These are phyloP conservation scores for Scedosporium aurantiacum DNA, from an alignment of 2,329 filamentous ascomycete species.

Conservation along the genomic window DNA sequence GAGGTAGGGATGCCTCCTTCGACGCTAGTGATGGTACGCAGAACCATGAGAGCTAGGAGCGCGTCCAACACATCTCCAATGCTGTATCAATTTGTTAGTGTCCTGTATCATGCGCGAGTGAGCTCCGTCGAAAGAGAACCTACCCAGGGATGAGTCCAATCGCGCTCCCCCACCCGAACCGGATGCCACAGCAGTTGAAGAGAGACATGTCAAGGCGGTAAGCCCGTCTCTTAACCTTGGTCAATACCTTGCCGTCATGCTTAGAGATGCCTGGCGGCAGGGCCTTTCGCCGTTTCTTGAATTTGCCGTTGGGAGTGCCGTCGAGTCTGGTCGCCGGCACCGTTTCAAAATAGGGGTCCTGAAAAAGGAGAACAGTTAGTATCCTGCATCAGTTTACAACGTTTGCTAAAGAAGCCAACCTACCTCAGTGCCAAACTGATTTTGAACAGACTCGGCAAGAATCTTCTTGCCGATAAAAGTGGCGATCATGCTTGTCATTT, in stretches of 20 bases:
- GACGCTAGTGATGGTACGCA: constrained; percentile 60
- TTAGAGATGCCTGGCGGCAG: constrained; percentile 71
- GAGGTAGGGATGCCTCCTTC: constrained; percentile 61
- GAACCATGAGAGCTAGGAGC: constrained; percentile 63
- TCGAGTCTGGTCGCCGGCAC: constrained; percentile 62
- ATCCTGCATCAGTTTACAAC: not conserved
- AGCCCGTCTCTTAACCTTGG: constrained; percentile 72
- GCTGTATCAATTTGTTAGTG: constrained; percentile 25
- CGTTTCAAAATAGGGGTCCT: constrained; percentile 88
- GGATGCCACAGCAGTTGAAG: constrained; percentile 69
- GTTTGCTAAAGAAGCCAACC: constrained; percentile 6
- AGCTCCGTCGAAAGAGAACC: constrained; percentile 25
- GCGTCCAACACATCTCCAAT: constrained; percentile 66
- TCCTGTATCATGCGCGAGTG: not conserved
- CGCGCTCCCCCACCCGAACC: constrained; percentile 81
- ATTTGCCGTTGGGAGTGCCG: constrained; percentile 55
- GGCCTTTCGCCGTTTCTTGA: constrained; percentile 76
- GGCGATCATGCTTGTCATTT: constrained; percentile 41
- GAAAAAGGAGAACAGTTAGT: constrained; percentile 1
- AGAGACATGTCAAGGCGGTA: constrained; percentile 78
- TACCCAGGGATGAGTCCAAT: constrained; percentile 75
- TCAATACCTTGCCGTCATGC: constrained; percentile 73
- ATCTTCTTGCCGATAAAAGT: constrained; percentile 47
- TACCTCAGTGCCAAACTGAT: constrained; percentile 49
- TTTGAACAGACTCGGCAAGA: constrained; percentile 42